Conservation (phyloP, 2,329 filamentous ascomycete genomes). For the Chaetoscypha palmicola region DNA sequence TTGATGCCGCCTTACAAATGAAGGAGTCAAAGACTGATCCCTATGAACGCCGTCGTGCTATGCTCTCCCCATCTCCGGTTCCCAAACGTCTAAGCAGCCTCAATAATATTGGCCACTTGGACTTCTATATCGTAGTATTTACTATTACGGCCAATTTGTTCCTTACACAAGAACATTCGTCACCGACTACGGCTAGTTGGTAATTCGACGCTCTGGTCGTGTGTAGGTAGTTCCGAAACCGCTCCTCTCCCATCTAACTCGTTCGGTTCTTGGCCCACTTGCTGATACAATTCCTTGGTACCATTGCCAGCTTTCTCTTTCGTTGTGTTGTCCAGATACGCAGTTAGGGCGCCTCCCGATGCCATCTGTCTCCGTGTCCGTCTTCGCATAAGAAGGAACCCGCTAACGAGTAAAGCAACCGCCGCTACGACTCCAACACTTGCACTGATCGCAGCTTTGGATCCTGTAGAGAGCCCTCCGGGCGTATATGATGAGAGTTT, state of each 20-base stretch:
- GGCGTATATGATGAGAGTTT: background rate
- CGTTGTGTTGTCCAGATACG: background rate
- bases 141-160: no score
- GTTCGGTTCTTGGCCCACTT: background rate
- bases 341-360: background rate
- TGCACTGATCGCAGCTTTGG: conserved; percentile 12
- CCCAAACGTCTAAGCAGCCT: no score
- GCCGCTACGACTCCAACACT: conserved; percentile 6
- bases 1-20: no score
- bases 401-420: background rate
- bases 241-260: background rate
- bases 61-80: no score
- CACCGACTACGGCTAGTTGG: no score
- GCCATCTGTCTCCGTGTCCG: background rate
- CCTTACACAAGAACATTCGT: no score
- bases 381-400: conserved; percentile 3
- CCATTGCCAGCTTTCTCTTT: background rate
- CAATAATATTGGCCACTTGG: no score
- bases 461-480: conserved; percentile 8
- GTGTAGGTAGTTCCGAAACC: background rate
- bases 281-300: background rate
- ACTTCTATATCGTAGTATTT: no score
- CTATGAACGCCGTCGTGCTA: no score
- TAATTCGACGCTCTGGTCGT: background rate
- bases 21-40: no score